Conservation (phyloP, 192 early-diverging fungal genomes). For the Coemansia sp. region DNA sequence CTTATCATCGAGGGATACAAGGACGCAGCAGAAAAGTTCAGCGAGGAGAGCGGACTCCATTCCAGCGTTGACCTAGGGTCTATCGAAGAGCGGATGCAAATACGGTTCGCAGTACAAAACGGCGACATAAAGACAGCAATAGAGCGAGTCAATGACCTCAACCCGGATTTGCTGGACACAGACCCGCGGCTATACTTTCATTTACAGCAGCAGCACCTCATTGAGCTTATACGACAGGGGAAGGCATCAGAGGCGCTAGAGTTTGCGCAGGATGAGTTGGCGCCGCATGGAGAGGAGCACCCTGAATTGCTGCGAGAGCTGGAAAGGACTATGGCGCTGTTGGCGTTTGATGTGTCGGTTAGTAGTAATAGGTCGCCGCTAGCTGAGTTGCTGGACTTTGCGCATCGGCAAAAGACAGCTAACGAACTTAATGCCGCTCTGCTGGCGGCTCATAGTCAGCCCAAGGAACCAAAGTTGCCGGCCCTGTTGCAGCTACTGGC, state of each 20-base stretch:
- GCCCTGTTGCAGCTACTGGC: slow-evolving; percentile 87
- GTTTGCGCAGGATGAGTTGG: slow-evolving; percentile 98
- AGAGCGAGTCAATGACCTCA: slow-evolving; percentile 96
- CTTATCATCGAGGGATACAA: slow-evolving; percentile 99
- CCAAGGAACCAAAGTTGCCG: slow-evolving; percentile 94
- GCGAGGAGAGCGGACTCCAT: slow-evolving; percentile 79
- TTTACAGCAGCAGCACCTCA: slow-evolving; percentile 95
- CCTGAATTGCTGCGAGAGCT: slow-evolving; percentile 96
- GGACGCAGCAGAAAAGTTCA: slow-evolving; percentile 97
- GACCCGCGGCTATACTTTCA: slow-evolving; percentile 95
- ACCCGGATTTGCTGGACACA: slow-evolving; percentile 96
- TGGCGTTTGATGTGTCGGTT: slow-evolving; percentile 84
- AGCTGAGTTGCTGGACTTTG: slow-evolving; percentile 84
- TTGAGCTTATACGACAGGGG: slow-evolving; percentile 91
- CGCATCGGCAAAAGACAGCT: slow-evolving; percentile 91
- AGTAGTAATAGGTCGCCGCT: slow-evolving; percentile 48
- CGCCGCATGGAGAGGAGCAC: slow-evolving; percentile 95
- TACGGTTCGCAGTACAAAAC: slow-evolving; percentile 88
- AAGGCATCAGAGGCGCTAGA: slow-evolving; percentile 81
- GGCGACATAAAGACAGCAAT: slow-evolving; percentile 95
- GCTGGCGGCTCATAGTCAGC: slow-evolving; percentile 87
- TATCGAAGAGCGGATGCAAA: slow-evolving; percentile 95
- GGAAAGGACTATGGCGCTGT: slow-evolving; percentile 94
- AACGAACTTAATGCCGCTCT: slow-evolving; percentile 95
- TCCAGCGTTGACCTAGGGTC: slow-evolving; percentile 82